phyloP scores from a whole-genome alignment of 495 filamentous ascomycete genomes.

The Xanthoparmelia taractica region DNA sequence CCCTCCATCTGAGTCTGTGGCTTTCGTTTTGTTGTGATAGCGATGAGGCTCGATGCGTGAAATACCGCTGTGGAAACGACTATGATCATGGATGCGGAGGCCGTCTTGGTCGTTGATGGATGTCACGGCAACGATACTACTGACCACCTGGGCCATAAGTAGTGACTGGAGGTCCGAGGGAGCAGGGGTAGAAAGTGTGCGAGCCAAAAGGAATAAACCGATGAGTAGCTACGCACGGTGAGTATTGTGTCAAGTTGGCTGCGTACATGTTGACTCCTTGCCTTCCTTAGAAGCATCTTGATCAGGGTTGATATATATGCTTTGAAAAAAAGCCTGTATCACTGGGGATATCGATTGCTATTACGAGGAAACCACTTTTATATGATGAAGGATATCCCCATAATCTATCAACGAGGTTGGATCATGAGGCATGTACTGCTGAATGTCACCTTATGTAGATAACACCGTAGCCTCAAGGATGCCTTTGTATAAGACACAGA shows the following conservation, averaged over 20 bases:
- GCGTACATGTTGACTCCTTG: not conserved
- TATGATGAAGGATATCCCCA: not conserved
- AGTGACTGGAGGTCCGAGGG: not conserved
- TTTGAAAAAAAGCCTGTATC: not conserved
- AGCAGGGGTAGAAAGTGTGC: not conserved
- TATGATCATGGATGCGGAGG: not conserved
- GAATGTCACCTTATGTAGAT: not conserved
- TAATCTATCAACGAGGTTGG: not conserved
- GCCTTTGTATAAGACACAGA: not conserved
- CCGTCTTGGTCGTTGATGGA: not conserved
- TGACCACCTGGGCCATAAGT: not conserved
- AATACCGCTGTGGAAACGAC: not conserved
- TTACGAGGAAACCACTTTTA: not conserved
- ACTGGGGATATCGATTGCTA: not conserved
- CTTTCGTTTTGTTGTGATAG: not conserved
- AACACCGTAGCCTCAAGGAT: not conserved
- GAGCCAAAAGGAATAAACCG: not conserved
- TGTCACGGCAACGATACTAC: not conserved
- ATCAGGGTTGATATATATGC: not conserved
- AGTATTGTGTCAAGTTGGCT: not conserved
- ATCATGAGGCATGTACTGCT: conserved; percentile 1
- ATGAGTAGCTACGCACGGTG: conserved; percentile 4
- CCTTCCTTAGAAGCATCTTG: conserved; percentile 3
- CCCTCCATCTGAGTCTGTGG: not conserved
- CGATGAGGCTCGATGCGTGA: not conserved